Conservation (phyloP, 2,329 filamentous ascomycete genomes). For the Elsinoe batatas region DNA sequence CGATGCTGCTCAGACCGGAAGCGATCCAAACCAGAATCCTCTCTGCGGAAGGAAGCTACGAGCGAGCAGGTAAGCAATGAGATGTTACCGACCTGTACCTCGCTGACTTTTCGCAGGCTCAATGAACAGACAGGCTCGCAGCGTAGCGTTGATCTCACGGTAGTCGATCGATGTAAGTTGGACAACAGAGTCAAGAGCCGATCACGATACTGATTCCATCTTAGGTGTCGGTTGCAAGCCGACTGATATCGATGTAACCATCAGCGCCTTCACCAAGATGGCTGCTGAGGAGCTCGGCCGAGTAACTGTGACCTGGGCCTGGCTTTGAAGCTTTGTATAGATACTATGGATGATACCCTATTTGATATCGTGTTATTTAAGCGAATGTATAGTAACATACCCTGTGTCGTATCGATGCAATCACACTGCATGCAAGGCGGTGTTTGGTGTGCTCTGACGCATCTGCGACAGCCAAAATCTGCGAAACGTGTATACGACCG, state of each 20-base stretch:
- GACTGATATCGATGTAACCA: constrained; percentile 42
- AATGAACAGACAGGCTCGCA: constrained; percentile 36
- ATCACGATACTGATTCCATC: background rate
- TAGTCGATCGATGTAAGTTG: constrained; percentile 55
- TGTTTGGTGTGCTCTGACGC: too few species aligned
- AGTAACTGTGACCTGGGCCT: constrained; percentile 10
- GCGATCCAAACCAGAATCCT: constrained; percentile 52
- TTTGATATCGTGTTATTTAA: background rate
- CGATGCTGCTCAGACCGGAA: constrained; percentile 40
- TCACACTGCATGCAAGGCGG: too few species aligned
- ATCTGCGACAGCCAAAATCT: too few species aligned
- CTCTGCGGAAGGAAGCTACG: constrained; percentile 60
- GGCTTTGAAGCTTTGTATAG: background rate
- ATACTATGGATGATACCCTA: background rate
- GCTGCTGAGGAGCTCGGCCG: constrained; percentile 9
- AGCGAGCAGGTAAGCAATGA: constrained; percentile 38
- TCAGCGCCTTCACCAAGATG: constrained; percentile 32
- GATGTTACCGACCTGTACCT: background rate
- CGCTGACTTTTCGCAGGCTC: constrained; percentile 1
- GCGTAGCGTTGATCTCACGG: constrained; percentile 49
- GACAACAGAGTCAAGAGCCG: too few species aligned
- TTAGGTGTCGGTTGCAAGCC: constrained; percentile 32
- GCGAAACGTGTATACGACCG: too few species aligned
- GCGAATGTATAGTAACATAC: background rate
- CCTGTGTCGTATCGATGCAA: background rate